Evolutionary conservation across 2,329 filamentous ascomycete species (phyloP).

Genomic region (Exophiala lecanii-corni): DNA sequence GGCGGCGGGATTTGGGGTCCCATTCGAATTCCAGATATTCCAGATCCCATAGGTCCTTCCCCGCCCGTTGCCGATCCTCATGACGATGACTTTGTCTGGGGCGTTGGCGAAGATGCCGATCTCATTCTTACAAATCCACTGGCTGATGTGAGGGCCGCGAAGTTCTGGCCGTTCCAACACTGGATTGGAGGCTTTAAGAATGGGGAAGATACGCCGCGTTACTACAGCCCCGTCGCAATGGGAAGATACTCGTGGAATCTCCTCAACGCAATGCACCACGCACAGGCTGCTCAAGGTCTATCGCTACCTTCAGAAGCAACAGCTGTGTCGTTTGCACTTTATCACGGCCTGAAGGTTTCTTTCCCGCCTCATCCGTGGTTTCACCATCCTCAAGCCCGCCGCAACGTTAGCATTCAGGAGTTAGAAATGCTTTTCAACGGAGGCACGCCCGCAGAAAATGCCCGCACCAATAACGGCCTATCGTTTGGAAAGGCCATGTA

Average conservation of each 20-base stretch:
- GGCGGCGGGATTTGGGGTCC: conserved; percentile 28
- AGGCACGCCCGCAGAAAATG: conserved; percentile 40
- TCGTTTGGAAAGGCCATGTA: conserved; percentile 79
- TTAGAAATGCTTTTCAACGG: conserved; percentile 76
- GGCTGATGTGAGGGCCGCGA: conserved; percentile 65
- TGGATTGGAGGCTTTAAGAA: conserved; percentile 61
- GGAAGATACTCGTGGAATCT: conserved; percentile 63
- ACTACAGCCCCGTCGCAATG: conserved; percentile 66
- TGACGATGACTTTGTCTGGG: conserved; percentile 23
- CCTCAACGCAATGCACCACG: conserved; percentile 12
- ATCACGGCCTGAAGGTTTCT: conserved; percentile 72
- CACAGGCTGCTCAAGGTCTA: conserved; percentile 47
- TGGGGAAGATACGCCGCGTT: conserved; percentile 52
- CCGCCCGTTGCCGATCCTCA: conserved; percentile 22
- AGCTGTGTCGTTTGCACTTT: conserved; percentile 63
- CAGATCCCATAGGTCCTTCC: conserved; percentile 25
- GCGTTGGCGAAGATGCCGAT: conserved; percentile 58
- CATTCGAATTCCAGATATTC: conserved; percentile 23
- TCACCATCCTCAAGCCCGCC: conserved; percentile 55
- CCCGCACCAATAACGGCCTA: conserved; percentile 56
- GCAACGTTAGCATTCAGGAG: conserved; percentile 74
- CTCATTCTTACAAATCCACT: conserved; percentile 72
- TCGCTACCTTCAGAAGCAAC: conserved; percentile 74
- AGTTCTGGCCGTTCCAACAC: conserved; percentile 62
- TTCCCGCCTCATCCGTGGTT: conserved; percentile 52